Base-by-base conservation (phyloP, 1,139 yeast genomes). In the Pichia norvegensis region DNA sequence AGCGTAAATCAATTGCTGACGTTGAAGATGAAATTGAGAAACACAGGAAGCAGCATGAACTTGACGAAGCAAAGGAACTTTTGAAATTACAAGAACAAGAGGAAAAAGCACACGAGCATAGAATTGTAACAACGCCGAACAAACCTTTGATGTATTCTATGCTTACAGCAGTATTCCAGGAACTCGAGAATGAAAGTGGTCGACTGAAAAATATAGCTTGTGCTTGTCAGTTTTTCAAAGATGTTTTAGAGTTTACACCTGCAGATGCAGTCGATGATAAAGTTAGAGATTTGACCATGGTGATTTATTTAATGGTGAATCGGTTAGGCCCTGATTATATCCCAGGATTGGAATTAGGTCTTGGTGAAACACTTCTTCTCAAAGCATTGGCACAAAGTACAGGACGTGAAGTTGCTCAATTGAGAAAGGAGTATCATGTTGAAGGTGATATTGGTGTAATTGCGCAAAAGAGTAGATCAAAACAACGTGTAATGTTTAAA, bases 291-390 rank as follows among this genome's bases (percentile, higher is more conserved):
- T 67, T 92, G 47, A 73, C 85, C 4, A 78, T 76, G 49, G 79
- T 86, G 1, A 85, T 90, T 1, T 92, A 90, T 57, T 71, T 92
- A 17, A 85, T 85, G 64, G 88, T 90, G 59, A 90, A 90, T 61
- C 70, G 94, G 46, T 69, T 92, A 16, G 97, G 97, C 0, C 98
- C 98, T 0, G 98, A 92, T 61, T 92, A 92, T 61, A 96, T 87
- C 58, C 64, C 64, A 0, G 96, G 94, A 36, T 69, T 90, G 50
- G 98, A 92, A 59, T 68, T 92, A 33, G 97, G 98, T 0, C 72
- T 92, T 3, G 99, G 98, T 14, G 98, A 92, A 62, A 80, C 94
- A 0, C 63, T 92, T 17, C 69, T 92, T 36, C 79, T 88, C 59
- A 92, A 90, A 60, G 94, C 98, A 0, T 79, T 92, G 39, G 79